phyloP scores from a whole-genome alignment of 257 asterid genomes.

The Solanum dulcamara region DNA sequence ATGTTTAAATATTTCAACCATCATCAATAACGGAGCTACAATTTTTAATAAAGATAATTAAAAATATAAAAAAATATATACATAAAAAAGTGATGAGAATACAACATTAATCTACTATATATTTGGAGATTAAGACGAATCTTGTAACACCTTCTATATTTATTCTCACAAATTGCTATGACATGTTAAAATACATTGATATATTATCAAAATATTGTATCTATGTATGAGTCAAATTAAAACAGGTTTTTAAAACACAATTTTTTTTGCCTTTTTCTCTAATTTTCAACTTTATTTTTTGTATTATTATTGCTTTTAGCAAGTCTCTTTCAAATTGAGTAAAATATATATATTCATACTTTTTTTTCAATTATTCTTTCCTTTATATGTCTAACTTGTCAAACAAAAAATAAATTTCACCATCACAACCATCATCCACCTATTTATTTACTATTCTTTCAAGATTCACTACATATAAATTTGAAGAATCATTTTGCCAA shows the following conservation, averaged over 20 bases:
- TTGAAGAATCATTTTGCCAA: neutral
- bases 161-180: neutral
- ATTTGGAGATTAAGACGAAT: neutral
- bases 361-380: neutral
- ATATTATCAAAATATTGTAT: neutral
- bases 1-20: neutral
- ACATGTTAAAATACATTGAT: neutral
- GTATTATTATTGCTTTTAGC: neutral
- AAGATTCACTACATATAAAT: neutral
- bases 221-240: neutral
- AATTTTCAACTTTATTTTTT: neutral
- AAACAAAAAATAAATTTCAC: neutral
- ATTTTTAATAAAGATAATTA: neutral
- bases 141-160: neutral
- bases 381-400: neutral
- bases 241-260: neutral
- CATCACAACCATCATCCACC: neutral
- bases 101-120: neutral
- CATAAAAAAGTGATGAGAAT: neutral
- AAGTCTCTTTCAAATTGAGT: neutral
- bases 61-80: neutral
- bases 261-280: neutral
- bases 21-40: neutral
- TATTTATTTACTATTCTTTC: neutral
- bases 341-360: neutral